phyloP scores from a whole-genome alignment of 2,329 filamentous ascomycete species.

The Rhynchosporium agropyri region DNA sequence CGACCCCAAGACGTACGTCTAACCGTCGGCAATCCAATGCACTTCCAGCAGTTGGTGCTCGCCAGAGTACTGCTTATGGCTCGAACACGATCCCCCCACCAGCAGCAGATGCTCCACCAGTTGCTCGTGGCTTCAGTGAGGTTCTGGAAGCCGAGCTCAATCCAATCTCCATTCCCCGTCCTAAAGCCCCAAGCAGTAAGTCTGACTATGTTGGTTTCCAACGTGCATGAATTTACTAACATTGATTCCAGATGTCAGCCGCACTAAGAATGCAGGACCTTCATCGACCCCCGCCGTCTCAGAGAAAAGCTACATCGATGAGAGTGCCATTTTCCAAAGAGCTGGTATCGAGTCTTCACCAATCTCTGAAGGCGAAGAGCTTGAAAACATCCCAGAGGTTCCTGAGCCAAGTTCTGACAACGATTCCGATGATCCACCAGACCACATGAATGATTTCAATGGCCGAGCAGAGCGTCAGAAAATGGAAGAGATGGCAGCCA shows the following conservation, averaged over 20 bases:
- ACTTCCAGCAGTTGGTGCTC: conserved; percentile 31
- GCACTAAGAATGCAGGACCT: not conserved
- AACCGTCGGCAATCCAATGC: conserved; percentile 23
- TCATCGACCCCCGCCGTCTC: conserved; percentile 8
- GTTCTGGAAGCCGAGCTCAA: conserved; percentile 31
- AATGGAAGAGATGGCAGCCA: conserved; percentile 8
- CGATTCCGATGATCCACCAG: conserved; percentile 2
- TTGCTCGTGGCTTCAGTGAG: conserved; percentile 26
- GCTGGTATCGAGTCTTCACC: conserved; percentile 42
- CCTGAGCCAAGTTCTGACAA: conserved; percentile 18
- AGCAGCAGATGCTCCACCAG: conserved; percentile 21
- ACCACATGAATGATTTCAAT: not conserved
- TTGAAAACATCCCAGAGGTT: conserved; percentile 24
- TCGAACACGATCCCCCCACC: conserved; percentile 33
- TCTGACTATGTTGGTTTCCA: not conserved
- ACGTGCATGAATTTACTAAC: conserved; percentile 17
- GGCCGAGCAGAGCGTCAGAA: conserved; percentile 9
- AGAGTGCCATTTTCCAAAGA: conserved; percentile 43
- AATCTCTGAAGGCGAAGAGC: conserved; percentile 20
- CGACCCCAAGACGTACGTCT: conserved; percentile 25
- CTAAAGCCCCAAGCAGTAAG: conserved; percentile 20
- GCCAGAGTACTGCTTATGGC: conserved; percentile 39
- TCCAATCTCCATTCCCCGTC: conserved; percentile 21
- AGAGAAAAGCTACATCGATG: conserved; percentile 43
- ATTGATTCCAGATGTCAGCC: conserved; percentile 2